Percentiles rank a stretch among this genome's conserved stretches.
Conservation (phyloP, 2,329 filamentous ascomycete genomes). For the Penicillium palitans region DNA sequence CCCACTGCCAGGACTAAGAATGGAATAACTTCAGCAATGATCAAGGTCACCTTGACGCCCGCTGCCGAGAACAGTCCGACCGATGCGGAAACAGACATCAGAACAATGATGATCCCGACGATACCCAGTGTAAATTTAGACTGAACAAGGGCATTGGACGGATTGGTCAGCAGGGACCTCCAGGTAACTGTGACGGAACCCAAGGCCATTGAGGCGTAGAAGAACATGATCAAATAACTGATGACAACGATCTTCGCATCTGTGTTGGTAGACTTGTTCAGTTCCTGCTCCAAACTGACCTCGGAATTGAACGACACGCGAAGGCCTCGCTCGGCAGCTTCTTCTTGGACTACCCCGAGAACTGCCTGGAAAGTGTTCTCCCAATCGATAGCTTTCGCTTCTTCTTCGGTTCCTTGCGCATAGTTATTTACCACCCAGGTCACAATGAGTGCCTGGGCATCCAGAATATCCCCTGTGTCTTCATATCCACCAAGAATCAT, state of each 20-base stretch:
- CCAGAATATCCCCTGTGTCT: slow-evolving; percentile 61
- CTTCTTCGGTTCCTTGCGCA: slow-evolving; percentile 68
- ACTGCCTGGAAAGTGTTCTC: slow-evolving; percentile 74
- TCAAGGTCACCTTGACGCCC: slow-evolving; percentile 90
- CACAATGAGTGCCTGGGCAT: slow-evolving; percentile 77
- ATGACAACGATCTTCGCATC: slow-evolving; percentile 95
- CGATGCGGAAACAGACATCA: slow-evolving; percentile 96
- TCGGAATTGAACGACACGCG: slow-evolving; percentile 93
- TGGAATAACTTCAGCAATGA: slow-evolving; percentile 97
- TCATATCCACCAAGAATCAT: slow-evolving; percentile 83
- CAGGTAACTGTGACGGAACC: slow-evolving; percentile 82
- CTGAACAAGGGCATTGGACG: slow-evolving; percentile 81
- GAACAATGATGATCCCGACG: slow-evolving; percentile 87
- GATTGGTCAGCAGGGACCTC: slow-evolving; percentile 75
- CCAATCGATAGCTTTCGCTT: slow-evolving; percentile 81
- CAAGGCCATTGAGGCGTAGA: slow-evolving; percentile 90
- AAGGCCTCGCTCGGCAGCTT: slow-evolving; percentile 75
- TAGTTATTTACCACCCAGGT: slow-evolving; percentile 96
- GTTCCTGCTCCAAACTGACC: slow-evolving; percentile 88
- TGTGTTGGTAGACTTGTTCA: slow-evolving; percentile 98
- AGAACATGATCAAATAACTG: slow-evolving; percentile 98
- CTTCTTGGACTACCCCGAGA: slow-evolving; percentile 73
- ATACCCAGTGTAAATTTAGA: slow-evolving; percentile 97
- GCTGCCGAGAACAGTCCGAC: slow-evolving; percentile 91
- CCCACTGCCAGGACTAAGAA: slow-evolving; percentile 95